Evolutionary conservation across 257 asterid genomes (phyloP).

Genomic region (Solanum pinnatisectum): DNA sequence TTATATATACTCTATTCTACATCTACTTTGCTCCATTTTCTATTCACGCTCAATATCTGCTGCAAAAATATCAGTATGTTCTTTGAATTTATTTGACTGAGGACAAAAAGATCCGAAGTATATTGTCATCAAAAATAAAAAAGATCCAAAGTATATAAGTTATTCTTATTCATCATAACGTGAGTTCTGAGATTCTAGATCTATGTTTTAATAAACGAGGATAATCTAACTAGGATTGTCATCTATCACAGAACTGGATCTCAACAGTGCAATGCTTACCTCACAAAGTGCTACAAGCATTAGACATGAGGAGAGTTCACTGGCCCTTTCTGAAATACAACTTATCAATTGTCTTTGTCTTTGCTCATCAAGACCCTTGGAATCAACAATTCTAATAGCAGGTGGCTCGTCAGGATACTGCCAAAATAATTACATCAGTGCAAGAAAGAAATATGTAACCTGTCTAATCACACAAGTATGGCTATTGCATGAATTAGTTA

Average conservation of each 20-base stretch:
- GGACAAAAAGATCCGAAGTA: neutral
- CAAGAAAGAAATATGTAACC: neutral
- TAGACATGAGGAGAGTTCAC: conserved; percentile 58
- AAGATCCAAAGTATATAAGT: neutral
- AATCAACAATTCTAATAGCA: conserved; percentile 46
- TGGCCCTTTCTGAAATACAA: conserved; percentile 44
- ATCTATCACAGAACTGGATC: neutral
- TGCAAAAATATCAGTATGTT: neutral
- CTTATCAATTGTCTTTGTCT: conserved; percentile 50
- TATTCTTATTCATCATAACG: neutral
- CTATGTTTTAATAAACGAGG: neutral
- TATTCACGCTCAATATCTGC: neutral
- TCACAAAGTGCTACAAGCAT: conserved; percentile 95
- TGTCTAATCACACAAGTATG: neutral
- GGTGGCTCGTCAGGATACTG: conserved; percentile 95
- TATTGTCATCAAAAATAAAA: neutral
- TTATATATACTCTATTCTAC: neutral
- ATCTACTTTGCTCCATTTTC: neutral
- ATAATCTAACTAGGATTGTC: neutral
- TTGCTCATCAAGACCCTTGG: conserved; percentile 84
- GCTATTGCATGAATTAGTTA: neutral
- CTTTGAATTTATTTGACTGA: neutral
- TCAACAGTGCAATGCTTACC: conserved; percentile 30
- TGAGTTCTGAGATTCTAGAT: neutral
- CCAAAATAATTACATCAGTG: conserved; percentile 9